phyloP scores from a whole-genome alignment of 2,329 filamentous ascomycete species.

The Ophiocordyceps camponoti-leonardi region DNA sequence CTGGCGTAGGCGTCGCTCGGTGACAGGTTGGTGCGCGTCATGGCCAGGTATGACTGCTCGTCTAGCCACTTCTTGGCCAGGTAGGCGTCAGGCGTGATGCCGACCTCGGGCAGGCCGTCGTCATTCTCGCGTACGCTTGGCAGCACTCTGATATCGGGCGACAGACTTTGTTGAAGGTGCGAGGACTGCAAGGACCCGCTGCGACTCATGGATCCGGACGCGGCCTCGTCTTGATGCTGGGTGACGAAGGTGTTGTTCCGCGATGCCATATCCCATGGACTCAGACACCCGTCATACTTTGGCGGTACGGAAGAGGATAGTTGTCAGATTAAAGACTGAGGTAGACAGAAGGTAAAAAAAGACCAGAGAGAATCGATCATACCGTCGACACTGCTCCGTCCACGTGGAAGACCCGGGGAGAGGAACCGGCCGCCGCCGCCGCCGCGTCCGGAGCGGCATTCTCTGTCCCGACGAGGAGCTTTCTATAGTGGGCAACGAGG shows the following conservation, averaged over 20 bases:
- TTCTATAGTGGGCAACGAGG: neutral
- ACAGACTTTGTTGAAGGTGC: neutral
- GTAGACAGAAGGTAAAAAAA: too few relatives aligned
- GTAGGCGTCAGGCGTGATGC: conserved; percentile 21
- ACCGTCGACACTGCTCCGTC: too few relatives aligned
- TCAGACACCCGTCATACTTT: neutral
- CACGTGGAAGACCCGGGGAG: too few relatives aligned
- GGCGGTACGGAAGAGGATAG: too few relatives aligned
- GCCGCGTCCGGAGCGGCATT: neutral
- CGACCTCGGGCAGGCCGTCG: conserved; percentile 9
- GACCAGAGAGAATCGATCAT: too few relatives aligned
- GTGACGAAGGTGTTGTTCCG: conserved; percentile 5
- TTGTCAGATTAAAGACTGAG: too few relatives aligned
- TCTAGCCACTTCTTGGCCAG: conserved; percentile 14
- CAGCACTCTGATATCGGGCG: conserved; percentile 8
- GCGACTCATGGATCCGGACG: conserved; percentile 25
- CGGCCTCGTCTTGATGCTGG: conserved; percentile 9
- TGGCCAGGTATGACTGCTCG: conserved; percentile 9
- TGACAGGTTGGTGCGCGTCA: conserved; percentile 8
- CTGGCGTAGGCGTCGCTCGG: conserved; percentile 9
- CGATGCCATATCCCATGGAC: conserved; percentile 5
- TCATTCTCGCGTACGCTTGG: conserved; percentile 19
- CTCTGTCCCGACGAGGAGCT: neutral
- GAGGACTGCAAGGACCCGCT: conserved; percentile 22
- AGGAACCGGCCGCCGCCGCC: neutral